Base-by-base conservation (phyloP, 257 asterid species). In the Scutellaria baicalensis region DNA sequence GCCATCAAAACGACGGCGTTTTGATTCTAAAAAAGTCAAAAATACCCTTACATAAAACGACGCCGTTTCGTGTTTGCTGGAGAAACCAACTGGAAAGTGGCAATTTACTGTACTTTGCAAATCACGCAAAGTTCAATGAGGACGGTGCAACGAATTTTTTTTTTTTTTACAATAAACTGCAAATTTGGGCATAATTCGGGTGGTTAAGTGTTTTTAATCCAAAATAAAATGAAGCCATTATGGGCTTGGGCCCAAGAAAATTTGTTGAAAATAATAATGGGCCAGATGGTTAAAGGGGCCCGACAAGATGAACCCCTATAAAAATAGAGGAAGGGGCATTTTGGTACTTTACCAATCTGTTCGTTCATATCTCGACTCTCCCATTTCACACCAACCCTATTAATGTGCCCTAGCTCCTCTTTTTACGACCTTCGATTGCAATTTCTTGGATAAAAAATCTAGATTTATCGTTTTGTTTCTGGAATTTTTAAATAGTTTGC, bases 311-410 rank as follows among this genome's bases (percentile, higher is more conserved):
- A 44, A 42, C 2, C 0, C 1, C 31, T 18, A 43, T 23, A 68
- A 27, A 56, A 7, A 18, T 4, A 36, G 0, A 8, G 14, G 6
- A 20, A 62, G 79, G 79, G 79, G 59, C 27, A 75, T 51, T 62
- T 54, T 5, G 0, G 80, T 68, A 52, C 1, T 60, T 68, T 27
- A 31, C 5, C 11, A 18, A 17, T 33, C 56, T 43, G 36, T 6
- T 57, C 68, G 54, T 56, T 47, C 68, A 58, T 69, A 69, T 70
- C 75, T 54, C 71, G 70, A 55, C 50, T 57, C 72, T 27, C 64
- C 49, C 69, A 31, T 50, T 49, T 47, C 64, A 11, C 2, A 64
- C 59, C 64, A 58, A 47, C 73, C 80, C 71, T 44, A 52, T 38
- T 59, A 50, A 52, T 10, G 50, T 20, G 77, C 77, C 73, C 76